Base-by-base conservation (phyloP, 257 asterid genomes). In the Echites panduratus region DNA sequence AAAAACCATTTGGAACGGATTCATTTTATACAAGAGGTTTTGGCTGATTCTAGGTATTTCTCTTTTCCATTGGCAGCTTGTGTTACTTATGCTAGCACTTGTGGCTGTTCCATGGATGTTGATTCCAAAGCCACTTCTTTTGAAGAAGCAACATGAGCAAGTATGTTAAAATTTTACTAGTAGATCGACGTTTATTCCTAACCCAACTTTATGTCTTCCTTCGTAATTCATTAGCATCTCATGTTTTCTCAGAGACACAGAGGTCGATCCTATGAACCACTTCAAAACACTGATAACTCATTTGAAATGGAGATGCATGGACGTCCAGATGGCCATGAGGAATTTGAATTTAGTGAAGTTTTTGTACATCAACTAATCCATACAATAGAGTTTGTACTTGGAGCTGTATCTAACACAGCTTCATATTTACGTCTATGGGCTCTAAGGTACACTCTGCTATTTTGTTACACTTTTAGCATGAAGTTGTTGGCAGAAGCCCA, bases 91-190 rank as follows among this genome's bases (percentile, higher is more conserved):
- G n/a, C 68, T 81, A 43, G 93, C 93, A 38, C 86, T 87, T 64
- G 87, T 85, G 74, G 88, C 93, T 7, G 89, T 85, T 73, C 93
- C 93, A 10, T 87, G 93, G 93, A 87, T 87, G 93, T 69, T 87
- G 75, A 63, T 87, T 70, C 93, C 90, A 29, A 87, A 87, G 79
- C 90, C 93, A 48, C 81, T 85, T 78, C 84, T 87, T 73, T 74
- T 83, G 73, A 85, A 87, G 82, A 84, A 84, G 73, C 85, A 85
- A 72, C 86, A 85, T 10, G 72, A 85, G 77, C 89, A 85, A 79
- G 90, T 87, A 80, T 61, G 87, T 73, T 57, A 65, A 59, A 38
- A 45, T 50, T 47, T 66, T 14, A 50, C 35, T n/a, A 70, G 48
- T 64, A 50, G 43, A 66, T 64, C 52, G 53, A 19, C n/a, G 12